Percentiles rank a stretch among this genome's conserved stretches.
phyloP scores from a whole-genome alignment of 2,329 filamentous ascomycete genomes.

The Rutstroemia sp. region DNA sequence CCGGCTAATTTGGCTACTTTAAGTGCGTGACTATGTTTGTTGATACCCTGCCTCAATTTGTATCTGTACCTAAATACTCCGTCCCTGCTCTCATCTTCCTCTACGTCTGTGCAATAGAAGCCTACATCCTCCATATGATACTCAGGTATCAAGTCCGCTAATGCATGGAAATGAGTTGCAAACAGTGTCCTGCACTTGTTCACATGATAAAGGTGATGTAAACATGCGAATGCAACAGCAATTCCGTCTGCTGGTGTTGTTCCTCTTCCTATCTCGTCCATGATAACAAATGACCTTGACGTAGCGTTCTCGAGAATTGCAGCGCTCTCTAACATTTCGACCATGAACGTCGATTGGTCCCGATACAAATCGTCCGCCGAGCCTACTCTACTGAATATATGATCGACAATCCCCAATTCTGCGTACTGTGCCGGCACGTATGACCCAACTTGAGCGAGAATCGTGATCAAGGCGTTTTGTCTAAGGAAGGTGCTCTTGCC shows the following conservation, averaged over 20 bases:
- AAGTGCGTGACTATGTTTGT: constrained; percentile 80
- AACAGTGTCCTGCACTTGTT: constrained; percentile 80
- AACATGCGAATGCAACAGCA: constrained; percentile 81
- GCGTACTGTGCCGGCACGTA: constrained; percentile 88
- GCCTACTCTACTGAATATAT: constrained; percentile 87
- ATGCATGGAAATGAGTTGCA: constrained; percentile 85
- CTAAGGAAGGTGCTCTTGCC: constrained; percentile 94
- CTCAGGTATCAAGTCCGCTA: constrained; percentile 67
- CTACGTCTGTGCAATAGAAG: constrained; percentile 79
- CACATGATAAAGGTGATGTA: constrained; percentile 72
- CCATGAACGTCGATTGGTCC: constrained; percentile 98
- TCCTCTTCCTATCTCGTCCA: constrained; percentile 95
- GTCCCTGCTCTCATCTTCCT: constrained; percentile 48
- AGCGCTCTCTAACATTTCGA: constrained; percentile 97
- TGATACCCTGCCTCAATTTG: constrained; percentile 71
- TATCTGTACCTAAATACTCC: constrained; percentile 79
- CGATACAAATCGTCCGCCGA: constrained; percentile 92
- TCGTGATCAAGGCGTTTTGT: constrained; percentile 90
- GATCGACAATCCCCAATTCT: constrained; percentile 85
- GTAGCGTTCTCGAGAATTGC: constrained; percentile 83
- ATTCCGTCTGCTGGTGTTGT: constrained; percentile 90
- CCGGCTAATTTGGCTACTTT: constrained; percentile 90
- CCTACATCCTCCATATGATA: constrained; percentile 38
- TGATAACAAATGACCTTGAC: constrained; percentile 80
- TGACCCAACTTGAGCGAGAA: constrained; percentile 85